Evolutionary conservation across 345 rosid species (phyloP), one percentile per base, ranked within the genome.

Genomic region (Tarenaya hassleriana): DNA sequence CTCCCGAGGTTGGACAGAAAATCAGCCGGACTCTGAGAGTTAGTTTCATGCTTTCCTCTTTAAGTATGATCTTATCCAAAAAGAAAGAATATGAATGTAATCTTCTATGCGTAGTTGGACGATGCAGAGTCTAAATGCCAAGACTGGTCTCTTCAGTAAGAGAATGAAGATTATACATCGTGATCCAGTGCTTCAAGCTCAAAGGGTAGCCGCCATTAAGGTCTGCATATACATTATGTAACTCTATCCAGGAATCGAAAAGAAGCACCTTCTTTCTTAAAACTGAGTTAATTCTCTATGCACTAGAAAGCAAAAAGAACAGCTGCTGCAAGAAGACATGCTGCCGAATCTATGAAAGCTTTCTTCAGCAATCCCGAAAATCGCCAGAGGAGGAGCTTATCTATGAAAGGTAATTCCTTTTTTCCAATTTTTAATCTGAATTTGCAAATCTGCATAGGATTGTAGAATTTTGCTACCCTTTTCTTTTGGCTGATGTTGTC

Each of bases 191-290:
- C 96, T 86, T 66, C 91, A 67, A 55, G 98, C 96, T 8, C 89
- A 86, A 58, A 72, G 96, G 61, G 85, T 82, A 60, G 94, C 96
- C 77, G 86, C 96, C 10, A 91, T 91, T 44, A 86, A 84, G 98
- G 98, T 90, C 31, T 51, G 68, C 52, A 17, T 31, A 15, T 17
- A 16, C 34, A 35, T 16, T 38, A 24, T 16, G 20, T 19, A 19
- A 41, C 55, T 37, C 14, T 10, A 8, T 39, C 13, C 8, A 9
- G 15, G 5, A 27, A 31, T 41, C 2, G 13, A 38, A 13, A 5
- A 34, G 24, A 4, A 40, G 24, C 40, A 59, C 0, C 29, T 18
- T 40, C 16, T 66, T 40, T 2, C 45, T 56, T 58, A 34, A 65
- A 19, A 38, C 34, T 46, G 29, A 16, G 20, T 40, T 47, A 9